Evolutionary conservation across 148 eudicot genomes (phyloP), one percentile per base, ranked within the genome.

Genomic region (Cornus kousa): DNA sequence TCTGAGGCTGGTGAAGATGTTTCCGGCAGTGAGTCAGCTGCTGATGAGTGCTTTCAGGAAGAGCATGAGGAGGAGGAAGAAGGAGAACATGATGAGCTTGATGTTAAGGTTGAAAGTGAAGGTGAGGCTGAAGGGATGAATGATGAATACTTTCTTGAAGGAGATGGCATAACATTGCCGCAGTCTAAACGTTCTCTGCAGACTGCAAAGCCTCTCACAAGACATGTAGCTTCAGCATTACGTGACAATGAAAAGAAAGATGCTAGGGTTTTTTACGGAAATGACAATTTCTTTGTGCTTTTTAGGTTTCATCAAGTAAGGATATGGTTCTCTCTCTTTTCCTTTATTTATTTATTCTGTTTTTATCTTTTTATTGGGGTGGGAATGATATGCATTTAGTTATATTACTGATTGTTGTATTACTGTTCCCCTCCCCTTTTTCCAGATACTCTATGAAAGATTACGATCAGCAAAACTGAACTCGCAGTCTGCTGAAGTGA

Each of bases 11-110:
- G 91, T 78, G 91, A 86, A 77, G 94, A 91, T 83, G 89, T 84
- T 76, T 93, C 97, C 35, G 97, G 91, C 77, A 91, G 93, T 82
- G 99, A 93, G 82, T 95, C 99, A 71, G 97, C 90, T 65, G 97
- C 93, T 73, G 94, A 91, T 73, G 97, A 89, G 82, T 90, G 91
- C 82, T 93, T 94, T 32, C 67, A 86, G 73, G 99, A 93, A 80
- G 83, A 81, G 62, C 87, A 88, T 68, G 98, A 94, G 82, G 93
- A 88, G 66, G 91, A 88, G 79, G 94, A 87, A 72, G 97, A 88
- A 79, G 91, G 75, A 65, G 92, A 90, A 71, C 90, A 77, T 71
- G 91, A 91, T 67, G 97, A 91, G 70, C 76, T 83, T 83, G 92
- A 95, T 75, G 90, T 85, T 78, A 95, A 95, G 86, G 93, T 87